phyloP scores from a whole-genome alignment of 805 yeast genomes.

The Wickerhamia fluorescens region DNA sequence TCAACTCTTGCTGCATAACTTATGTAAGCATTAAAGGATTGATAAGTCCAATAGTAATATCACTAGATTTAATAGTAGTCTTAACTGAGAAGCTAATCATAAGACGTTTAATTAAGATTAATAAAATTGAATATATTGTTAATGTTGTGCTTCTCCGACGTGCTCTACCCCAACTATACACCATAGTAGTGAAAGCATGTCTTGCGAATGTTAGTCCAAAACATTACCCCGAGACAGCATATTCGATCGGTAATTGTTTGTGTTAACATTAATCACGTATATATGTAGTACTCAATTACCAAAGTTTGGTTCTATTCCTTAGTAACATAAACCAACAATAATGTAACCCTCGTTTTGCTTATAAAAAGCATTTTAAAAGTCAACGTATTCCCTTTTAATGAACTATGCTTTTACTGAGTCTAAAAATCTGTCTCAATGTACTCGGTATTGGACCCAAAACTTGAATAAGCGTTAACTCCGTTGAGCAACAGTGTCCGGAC shows the following conservation, averaged over 20 bases:
- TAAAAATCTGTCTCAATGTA: too few species aligned
- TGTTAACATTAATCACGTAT: constrained; percentile 15
- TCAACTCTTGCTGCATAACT: constrained; percentile 10
- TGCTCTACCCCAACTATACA: constrained; percentile 12
- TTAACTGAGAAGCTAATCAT: constrained; percentile 8
- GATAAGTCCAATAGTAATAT: constrained; percentile 14
- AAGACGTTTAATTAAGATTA: constrained; percentile 12
- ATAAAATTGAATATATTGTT: constrained; percentile 6
- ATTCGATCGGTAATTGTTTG: constrained; percentile 10
- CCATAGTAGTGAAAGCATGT: constrained; percentile 11
- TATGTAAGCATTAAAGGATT: constrained; percentile 17
- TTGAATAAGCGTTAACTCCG: constrained; percentile 3
- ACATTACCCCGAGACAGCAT: constrained; percentile 19
- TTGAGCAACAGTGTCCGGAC: constrained; percentile 10
- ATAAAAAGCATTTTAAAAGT: too few species aligned
- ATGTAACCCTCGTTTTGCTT: too few species aligned
- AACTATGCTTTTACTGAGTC: too few species aligned
- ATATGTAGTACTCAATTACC: constrained; percentile 20
- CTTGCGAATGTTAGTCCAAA: constrained; percentile 19
- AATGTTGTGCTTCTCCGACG: constrained; percentile 9
- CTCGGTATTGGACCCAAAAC: too few species aligned
- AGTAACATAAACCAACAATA: too few species aligned
- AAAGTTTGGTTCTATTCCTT: constrained; percentile 15
- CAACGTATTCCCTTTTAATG: too few species aligned
- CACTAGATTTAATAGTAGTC: constrained; percentile 13